Conservation (phyloP, 1,139 yeast species). For the Kodamaea alishanica region DNA sequence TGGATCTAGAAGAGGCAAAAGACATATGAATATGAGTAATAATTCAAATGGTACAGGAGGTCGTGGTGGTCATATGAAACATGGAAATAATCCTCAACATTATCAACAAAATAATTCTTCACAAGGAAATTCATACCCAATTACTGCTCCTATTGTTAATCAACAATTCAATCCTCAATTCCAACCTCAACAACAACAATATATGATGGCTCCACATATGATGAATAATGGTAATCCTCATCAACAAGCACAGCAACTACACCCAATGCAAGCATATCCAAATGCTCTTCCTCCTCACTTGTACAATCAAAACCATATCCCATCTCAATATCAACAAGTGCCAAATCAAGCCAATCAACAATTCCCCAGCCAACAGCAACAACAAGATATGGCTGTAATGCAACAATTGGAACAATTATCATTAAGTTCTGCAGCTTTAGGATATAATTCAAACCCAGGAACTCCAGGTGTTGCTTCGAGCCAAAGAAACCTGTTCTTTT, state of each 20-base stretch:
- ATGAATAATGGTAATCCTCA: neutral
- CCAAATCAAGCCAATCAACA: slow-evolving; percentile 3
- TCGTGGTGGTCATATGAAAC: slow-evolving; percentile 8
- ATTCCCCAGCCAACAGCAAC: slow-evolving; percentile 11
- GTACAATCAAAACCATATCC: neutral
- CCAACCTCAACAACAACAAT: slow-evolving; percentile 8
- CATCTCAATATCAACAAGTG: slow-evolving; percentile 3
- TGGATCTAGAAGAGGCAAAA: slow-evolving; percentile 20
- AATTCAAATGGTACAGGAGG: slow-evolving; percentile 5
- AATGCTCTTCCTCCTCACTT: neutral
- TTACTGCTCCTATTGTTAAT: neutral
- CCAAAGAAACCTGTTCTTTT: slow-evolving; percentile 21
- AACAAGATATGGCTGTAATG: slow-evolving; percentile 39
- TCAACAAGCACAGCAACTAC: slow-evolving; percentile 2
- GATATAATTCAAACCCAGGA: slow-evolving; percentile 46
- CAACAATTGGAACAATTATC: slow-evolving; percentile 49
- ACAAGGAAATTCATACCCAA: too few relatives aligned
- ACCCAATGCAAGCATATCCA: neutral
- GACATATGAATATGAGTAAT: slow-evolving; percentile 19
- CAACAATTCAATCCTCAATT: slow-evolving; percentile 4
- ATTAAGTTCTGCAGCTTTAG: slow-evolving; percentile 48
- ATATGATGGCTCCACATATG: slow-evolving; percentile 9
- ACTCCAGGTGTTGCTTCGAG: slow-evolving; percentile 27
- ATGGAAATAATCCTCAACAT: neutral
- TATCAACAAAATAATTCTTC: too few relatives aligned